Evolutionary conservation across 768 basidiomycete genomes (phyloP).

Genomic region (Galerina marginata): DNA sequence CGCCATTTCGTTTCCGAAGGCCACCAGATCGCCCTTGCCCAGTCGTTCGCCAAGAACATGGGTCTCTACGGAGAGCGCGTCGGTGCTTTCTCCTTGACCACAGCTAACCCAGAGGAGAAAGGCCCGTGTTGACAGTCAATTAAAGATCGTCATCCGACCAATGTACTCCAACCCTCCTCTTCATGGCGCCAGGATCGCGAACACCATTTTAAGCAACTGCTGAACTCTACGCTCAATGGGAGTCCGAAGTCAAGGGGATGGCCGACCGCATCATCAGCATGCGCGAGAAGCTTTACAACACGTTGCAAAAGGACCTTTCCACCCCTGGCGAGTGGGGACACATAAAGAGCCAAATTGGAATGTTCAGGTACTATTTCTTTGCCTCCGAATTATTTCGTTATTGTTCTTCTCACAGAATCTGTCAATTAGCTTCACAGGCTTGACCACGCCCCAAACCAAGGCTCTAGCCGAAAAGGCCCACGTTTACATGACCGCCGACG

Average conservation of each 20-base stretch:
- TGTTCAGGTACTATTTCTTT: constrained; percentile 77
- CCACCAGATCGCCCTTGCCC: constrained; percentile 88
- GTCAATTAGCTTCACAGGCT: constrained; percentile 76
- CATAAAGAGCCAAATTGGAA: constrained; percentile 95
- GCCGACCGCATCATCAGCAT: constrained; percentile 93
- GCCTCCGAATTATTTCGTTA: too few species aligned
- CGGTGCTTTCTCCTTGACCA: constrained; percentile 91
- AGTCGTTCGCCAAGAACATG: constrained; percentile 99
- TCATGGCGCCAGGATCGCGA: constrained; percentile 88
- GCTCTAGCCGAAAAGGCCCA: constrained; percentile 86
- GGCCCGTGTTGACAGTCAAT: constrained; percentile 88
- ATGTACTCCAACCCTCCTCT: constrained; percentile 98
- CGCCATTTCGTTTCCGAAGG: constrained; percentile 92
- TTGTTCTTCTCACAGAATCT: not conserved
- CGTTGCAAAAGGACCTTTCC: constrained; percentile 75
- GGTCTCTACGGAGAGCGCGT: constrained; percentile 98
- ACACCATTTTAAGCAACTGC: constrained; percentile 78
- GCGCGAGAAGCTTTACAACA: constrained; percentile 81
- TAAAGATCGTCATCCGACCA: constrained; percentile 94
- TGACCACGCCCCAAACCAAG: constrained; percentile 80
- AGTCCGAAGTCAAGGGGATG: constrained; percentile 93
- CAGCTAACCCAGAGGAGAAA: constrained; percentile 73
- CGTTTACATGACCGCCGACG: constrained; percentile 93
- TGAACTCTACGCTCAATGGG: constrained; percentile 86
- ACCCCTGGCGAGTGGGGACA: constrained; percentile 97